phyloP scores from a whole-genome alignment of 1,284 basidiomycete genomes.

The Pterulicium gracile region DNA sequence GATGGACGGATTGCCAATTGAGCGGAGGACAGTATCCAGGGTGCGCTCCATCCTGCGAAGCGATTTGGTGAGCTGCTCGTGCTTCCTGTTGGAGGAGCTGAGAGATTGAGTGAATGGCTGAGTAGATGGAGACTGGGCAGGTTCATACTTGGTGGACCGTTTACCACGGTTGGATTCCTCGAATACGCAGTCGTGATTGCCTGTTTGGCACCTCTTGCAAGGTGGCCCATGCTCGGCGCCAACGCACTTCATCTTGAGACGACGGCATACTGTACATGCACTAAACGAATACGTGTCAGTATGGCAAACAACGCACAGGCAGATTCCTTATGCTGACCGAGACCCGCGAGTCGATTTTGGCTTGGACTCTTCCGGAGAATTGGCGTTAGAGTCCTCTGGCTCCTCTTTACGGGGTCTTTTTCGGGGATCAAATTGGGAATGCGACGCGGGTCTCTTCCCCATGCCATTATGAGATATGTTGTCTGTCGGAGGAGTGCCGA shows the following conservation, averaged over 20 bases:
- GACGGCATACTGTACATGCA: conserved; percentile 89
- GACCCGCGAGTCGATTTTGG: conserved; percentile 82
- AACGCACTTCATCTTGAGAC: conserved; percentile 98
- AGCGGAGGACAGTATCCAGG: conserved; percentile 77
- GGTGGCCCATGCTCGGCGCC: conserved; percentile 88
- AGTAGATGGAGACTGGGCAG: conserved; percentile 3
- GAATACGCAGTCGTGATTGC: conserved; percentile 87
- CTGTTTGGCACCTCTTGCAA: conserved; percentile 75
- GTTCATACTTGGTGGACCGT: conserved; percentile 71
- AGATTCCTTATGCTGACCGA: conserved; percentile 37
- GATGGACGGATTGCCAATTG: conserved; percentile 73
- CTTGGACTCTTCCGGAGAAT: conserved; percentile 53
- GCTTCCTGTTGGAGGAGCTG: conserved; percentile 43
- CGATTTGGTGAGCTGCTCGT: conserved; percentile 81
- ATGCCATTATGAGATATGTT: conserved; percentile 42
- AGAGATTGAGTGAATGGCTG: background rate
- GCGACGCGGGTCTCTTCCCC: conserved; percentile 55
- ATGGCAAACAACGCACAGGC: conserved; percentile 4
- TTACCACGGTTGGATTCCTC: conserved; percentile 93
- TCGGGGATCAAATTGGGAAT: conserved; percentile 29
- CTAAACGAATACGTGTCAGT: conserved; percentile 26
- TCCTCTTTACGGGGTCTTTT: conserved; percentile 56
- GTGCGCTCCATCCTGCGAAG: conserved; percentile 89
- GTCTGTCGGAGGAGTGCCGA: conserved; percentile 61
- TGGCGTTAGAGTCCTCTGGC: conserved; percentile 34